These are phyloP conservation scores for Epichloe typhina DNA, from an alignment of 2,329 filamentous ascomycete genomes.

Conservation along the genomic window DNA sequence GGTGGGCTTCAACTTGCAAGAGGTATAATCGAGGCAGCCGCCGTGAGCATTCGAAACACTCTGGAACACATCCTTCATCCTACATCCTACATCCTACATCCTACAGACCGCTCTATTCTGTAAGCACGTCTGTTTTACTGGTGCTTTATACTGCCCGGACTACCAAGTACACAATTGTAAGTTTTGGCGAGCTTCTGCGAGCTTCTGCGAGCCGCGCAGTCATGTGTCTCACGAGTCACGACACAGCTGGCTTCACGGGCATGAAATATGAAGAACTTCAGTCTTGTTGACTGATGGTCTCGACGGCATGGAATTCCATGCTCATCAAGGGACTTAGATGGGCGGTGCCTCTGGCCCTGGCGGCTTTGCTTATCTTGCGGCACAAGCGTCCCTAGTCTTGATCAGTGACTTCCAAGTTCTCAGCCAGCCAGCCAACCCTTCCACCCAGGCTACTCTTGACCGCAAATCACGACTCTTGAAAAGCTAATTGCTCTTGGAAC, in stretches of 20 bases:
- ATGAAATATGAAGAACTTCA: background rate
- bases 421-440: background rate
- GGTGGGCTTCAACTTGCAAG: background rate
- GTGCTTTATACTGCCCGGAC: background rate
- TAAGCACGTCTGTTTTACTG: background rate
- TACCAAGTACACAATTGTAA: slow-evolving; percentile 6
- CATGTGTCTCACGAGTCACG: background rate
- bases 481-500: background rate
- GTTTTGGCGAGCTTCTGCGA: background rate
- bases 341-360: background rate
- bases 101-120: slow-evolving; percentile 1
- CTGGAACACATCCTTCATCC: background rate
- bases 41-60: background rate
- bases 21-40: slow-evolving; percentile 5
- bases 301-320: background rate
- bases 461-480: background rate
- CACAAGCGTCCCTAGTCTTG: slow-evolving; percentile 1
- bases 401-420: background rate
- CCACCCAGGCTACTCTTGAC: background rate
- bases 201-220: background rate
- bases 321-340: too few relatives aligned
- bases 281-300: background rate
- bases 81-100: background rate
- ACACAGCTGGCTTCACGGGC: background rate
- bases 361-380: slow-evolving; percentile 6